Base-by-base conservation (phyloP, 2,329 filamentous ascomycete species). In the Claviceps maximensis region DNA sequence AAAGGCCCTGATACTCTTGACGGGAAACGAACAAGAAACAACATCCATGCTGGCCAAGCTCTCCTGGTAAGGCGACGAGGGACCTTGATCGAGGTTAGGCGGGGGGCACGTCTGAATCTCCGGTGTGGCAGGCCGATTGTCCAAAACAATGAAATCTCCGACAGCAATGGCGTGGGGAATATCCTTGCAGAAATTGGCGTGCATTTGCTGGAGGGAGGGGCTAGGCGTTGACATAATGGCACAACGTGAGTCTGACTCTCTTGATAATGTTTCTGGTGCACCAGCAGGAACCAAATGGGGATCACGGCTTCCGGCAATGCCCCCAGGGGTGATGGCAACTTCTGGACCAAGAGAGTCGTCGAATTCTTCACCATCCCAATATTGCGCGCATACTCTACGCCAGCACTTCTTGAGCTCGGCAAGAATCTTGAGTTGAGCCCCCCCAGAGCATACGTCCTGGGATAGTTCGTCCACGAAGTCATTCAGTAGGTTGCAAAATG, bases 341-440 rank as follows among this genome's bases (percentile, higher is more conserved):
- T 87, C 81, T 3, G 82, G 74, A 15, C 75, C 77, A 13, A 80
- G 72, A 1, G 75, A 71, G 56, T 84, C 75, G 58, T 84, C 76
- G 38, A 83, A 83, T 47, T 87, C 80, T 0, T 81, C 74, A 0
- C 78, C 79, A 57, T 95, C 87, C 91, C 93, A 98, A 65, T 90
- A 95, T 53, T 90, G 72, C 0, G 86, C 83, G 65, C 90, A 97
- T 21, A 93, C 87, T 50, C 90, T 80, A 65, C 90, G 84, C 93
- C 93, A 98, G 65, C 93, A 97, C 65, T 95, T 94, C 68, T 98
- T 98, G 57, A 98, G 73, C 68, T 98, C 93, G 31, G 86, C 83
- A 38, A 98, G 75, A 58, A 97, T 95, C 67, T 96, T 96, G 55
- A 95, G 59, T 50, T 78, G 79, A 2, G 79, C 75, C 58, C 78